Conservation (phyloP, 108 stramenopile species). For the Epithemia pelagica region DNA sequence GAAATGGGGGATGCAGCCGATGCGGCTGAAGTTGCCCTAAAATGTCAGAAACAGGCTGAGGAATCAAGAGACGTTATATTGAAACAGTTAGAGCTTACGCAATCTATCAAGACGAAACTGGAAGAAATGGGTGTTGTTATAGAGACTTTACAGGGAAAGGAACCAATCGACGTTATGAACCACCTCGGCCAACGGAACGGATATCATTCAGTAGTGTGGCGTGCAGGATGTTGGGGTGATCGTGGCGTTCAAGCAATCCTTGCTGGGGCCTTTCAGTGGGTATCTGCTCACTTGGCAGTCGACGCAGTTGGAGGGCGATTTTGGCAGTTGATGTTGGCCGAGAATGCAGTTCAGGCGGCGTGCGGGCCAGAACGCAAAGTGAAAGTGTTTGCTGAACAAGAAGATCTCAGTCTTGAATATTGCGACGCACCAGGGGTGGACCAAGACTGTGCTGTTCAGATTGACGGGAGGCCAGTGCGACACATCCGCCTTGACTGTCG, state of each 20-base stretch:
- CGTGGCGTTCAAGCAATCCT: constrained; percentile 62
- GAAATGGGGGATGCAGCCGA: constrained; percentile 77
- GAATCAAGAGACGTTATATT: constrained; percentile 58
- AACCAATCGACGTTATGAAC: constrained; percentile 84
- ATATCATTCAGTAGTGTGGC: constrained; percentile 75
- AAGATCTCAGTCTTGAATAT: constrained; percentile 74
- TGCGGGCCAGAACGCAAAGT: constrained; percentile 76
- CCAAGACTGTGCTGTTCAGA: constrained; percentile 60
- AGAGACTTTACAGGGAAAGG: constrained; percentile 58
- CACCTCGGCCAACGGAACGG: constrained; percentile 71
- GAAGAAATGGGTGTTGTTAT: constrained; percentile 54
- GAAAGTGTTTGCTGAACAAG: constrained; percentile 74
- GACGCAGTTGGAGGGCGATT: constrained; percentile 79
- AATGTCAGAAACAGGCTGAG: constrained; percentile 61
- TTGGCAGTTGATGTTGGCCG: constrained; percentile 87
- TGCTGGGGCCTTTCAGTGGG: constrained; percentile 80
- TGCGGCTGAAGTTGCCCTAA: constrained; percentile 66
- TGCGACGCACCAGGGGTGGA: constrained; percentile 76
- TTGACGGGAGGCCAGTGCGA: constrained; percentile 72
- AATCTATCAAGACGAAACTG: constrained; percentile 53
- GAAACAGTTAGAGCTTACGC: constrained; percentile 51
- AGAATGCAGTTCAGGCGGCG: constrained; percentile 78
- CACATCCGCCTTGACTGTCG: constrained; percentile 82
- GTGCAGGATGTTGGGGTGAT: constrained; percentile 80
- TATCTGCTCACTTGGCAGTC: constrained; percentile 83